Evolutionary conservation across 2,329 filamentous ascomycete genomes (phyloP).

Genomic region (Raffaelea ambrosiae): DNA sequence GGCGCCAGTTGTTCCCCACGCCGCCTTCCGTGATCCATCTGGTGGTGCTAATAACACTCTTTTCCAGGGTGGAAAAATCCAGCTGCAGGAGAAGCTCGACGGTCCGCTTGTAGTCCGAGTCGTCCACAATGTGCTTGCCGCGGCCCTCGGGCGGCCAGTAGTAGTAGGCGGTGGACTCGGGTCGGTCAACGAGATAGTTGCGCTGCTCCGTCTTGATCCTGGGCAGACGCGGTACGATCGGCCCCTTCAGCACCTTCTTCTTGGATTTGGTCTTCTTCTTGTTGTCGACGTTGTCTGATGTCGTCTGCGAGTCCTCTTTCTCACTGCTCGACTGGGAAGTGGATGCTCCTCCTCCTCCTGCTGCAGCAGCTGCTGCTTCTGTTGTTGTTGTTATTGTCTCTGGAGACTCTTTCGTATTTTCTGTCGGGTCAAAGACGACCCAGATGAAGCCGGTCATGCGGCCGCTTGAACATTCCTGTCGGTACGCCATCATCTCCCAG

Average conservation of each 20-base stretch:
- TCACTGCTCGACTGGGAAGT: not conserved
- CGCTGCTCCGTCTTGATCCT: slow-evolving; percentile 52
- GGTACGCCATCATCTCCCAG: slow-evolving; percentile 97
- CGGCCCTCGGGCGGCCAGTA: slow-evolving; percentile 54
- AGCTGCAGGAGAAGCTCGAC: slow-evolving; percentile 63
- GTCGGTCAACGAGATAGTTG: slow-evolving; percentile 39
- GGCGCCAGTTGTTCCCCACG: slow-evolving; percentile 42
- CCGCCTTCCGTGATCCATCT: slow-evolving; percentile 65
- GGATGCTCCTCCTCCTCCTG: not conserved
- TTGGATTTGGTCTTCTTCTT: slow-evolving; percentile 31
- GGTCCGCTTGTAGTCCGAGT: slow-evolving; percentile 57
- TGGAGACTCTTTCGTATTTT: not conserved
- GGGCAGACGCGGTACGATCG: slow-evolving; percentile 55
- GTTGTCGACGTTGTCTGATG: no score
- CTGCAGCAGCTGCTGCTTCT: not conserved
- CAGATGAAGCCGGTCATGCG: slow-evolving; percentile 90
- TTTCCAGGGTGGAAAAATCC: slow-evolving; percentile 60
- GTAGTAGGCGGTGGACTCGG: slow-evolving; percentile 52
- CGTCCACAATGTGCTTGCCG: slow-evolving; percentile 55
- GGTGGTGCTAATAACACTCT: slow-evolving; percentile 54
- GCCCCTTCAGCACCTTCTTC: slow-evolving; percentile 45
- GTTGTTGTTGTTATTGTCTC: not conserved
- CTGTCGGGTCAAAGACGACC: slow-evolving; percentile 65
- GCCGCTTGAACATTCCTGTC: slow-evolving; percentile 92
- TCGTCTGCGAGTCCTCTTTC: slow-evolving; percentile 9